These are phyloP conservation scores for Micromonas pusilla DNA, from an alignment of 139 green algal genomes.

Conservation along the genomic window DNA sequence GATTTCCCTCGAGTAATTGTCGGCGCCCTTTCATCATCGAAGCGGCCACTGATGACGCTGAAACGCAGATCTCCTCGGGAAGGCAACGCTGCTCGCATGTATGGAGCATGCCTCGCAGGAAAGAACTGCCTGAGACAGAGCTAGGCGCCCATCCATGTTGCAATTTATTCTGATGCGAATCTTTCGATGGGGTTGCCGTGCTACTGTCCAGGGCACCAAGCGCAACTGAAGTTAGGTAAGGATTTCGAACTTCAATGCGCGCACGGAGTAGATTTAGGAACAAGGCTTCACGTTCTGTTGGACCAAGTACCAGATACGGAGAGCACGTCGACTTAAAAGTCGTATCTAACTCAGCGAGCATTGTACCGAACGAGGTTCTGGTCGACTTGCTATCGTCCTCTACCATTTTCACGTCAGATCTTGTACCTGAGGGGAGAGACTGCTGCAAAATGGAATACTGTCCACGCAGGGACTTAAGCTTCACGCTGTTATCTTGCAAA, in stretches of 20 bases:
- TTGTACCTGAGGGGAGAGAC: background rate
- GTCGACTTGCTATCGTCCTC: background rate
- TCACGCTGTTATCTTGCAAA: no score
- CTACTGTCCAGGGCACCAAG: background rate
- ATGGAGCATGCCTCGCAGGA: background rate
- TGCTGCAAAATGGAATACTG: background rate
- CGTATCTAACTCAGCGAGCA: background rate
- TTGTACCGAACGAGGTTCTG: background rate
- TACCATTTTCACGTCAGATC: background rate
- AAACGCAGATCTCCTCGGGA: background rate
- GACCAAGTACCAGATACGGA: background rate
- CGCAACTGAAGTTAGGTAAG: background rate
- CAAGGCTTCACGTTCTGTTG: background rate
- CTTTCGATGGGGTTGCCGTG: background rate
- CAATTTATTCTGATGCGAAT: background rate
- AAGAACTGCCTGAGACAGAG: no score
- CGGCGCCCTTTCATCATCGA: background rate
- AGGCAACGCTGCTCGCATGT: background rate
- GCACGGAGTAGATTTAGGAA: background rate
- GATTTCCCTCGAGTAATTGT: background rate
- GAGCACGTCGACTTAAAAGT: background rate
- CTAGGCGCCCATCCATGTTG: no score
- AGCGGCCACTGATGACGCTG: no score
- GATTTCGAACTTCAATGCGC: background rate
- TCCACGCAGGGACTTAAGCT: background rate